Evolutionary conservation across 176 grass and related monocot species (phyloP), one percentile per base, ranked within the genome.

Genomic region (Musa itinerans): DNA sequence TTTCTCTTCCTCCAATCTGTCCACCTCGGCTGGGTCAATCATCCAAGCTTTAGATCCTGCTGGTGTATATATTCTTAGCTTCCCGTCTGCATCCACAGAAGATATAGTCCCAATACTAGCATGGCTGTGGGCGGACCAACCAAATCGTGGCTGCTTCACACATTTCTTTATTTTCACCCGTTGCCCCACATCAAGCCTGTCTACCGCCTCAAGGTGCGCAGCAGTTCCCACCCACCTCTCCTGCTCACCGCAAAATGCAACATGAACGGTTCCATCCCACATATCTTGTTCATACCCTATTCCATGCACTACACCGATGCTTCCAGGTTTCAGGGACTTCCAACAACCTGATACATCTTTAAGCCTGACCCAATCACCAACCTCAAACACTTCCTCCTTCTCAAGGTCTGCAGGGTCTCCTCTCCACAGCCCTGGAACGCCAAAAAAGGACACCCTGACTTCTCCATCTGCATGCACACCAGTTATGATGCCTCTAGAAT

Each of bases 391-490:
- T 77, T 92, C 81, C 81, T 89, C 86, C 72, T 88, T 88, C 77
- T 92, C 89, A 81, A 99, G 81, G 86, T 99, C 96, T 66, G 96
- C 91, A 71, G 96, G 96, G 71, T 99, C 91, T 61, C 86, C 96
- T 84, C 81, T 92, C 96, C 96, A 95, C 61, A 92, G 62, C 15
- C 91, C 91, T 50, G 89, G 73, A 59, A 89, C 71, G 59, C 89
- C 86, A 68, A 92, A 92, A 79, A 99, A 88, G 74, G 89, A 78
- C 53, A 99, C 86, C 68, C 91, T 93, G 75, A 95, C 78, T 82
- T 99, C 96, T 73, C 96, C 91, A 72, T 99, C 96, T 53, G 96
- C 96, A 89, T 99, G 87, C 20, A 95, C 91, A 81, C 89, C 89
- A 73, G 87, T 86, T 3, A 99, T 78, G 72, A 99, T 85, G 80